These are phyloP conservation scores for Ceratorhiza oryzae-sativae DNA, from an alignment of 1,284 basidiomycete genomes.

Conservation along the genomic window DNA sequence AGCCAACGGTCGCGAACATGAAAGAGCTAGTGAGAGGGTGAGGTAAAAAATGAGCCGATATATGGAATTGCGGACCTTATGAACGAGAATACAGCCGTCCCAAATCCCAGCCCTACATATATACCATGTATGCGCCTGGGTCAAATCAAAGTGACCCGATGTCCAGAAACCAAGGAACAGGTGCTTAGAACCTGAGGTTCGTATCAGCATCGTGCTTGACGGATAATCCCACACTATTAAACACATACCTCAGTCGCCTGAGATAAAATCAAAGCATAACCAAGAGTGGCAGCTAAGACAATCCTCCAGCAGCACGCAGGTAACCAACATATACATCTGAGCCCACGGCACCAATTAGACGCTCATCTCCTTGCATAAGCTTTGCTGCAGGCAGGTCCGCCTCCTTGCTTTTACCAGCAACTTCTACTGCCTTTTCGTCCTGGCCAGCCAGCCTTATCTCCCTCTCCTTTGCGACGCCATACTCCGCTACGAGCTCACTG, in stretches of 20 bases:
- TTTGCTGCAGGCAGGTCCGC: conserved; percentile 45
- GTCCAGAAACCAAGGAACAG: conserved; percentile 57
- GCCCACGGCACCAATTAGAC: conserved; percentile 61
- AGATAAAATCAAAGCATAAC: conserved; percentile 48
- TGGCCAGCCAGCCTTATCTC: conserved; percentile 48
- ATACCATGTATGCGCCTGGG: conserved; percentile 69
- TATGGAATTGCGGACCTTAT: conserved; percentile 53
- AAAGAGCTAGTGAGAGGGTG: conserved; percentile 14
- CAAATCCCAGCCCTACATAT: conserved; percentile 69
- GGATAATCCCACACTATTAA: not conserved
- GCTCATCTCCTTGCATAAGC: conserved; percentile 64
- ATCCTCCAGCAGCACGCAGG: conserved; percentile 60
- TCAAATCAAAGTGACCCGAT: conserved; percentile 55
- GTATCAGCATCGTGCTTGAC: not conserved
- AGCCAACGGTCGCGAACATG: conserved; percentile 60
- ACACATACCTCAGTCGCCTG: conserved; percentile 48
- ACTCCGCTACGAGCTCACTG: conserved; percentile 66
- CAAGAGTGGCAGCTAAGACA: conserved; percentile 54
- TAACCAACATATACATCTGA: conserved; percentile 63
- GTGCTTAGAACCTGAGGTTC: conserved; percentile 50
- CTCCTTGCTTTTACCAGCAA: conserved; percentile 48
- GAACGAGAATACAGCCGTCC: conserved; percentile 64
- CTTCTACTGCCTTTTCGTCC: conserved; percentile 40
- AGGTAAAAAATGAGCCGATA: not conserved
- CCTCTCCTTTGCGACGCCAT: conserved; percentile 56